phyloP scores from a whole-genome alignment of 257 asterid genomes.

The Fraxinus quadrangulata region DNA sequence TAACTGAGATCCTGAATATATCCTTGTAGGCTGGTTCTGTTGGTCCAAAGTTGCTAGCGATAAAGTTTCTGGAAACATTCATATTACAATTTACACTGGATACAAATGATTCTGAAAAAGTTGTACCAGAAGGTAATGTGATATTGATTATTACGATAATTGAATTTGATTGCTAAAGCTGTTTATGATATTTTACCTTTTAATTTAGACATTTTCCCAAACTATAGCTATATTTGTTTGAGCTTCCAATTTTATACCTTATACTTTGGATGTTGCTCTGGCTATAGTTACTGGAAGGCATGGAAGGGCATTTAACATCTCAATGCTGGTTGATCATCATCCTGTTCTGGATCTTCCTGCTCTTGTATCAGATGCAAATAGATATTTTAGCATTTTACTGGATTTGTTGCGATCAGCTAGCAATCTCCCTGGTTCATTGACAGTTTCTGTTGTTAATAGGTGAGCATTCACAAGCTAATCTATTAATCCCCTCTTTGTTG shows the following conservation, averaged over 20 bases:
- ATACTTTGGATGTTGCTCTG: constrained; percentile 28
- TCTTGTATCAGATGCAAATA: constrained; percentile 72
- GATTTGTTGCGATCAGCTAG: constrained; percentile 71
- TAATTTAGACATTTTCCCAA: background rate
- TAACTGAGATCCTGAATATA: constrained; percentile 29
- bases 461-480: constrained; percentile 39
- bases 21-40: constrained; percentile 67
- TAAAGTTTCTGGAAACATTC: constrained; percentile 77
- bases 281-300: constrained; percentile 50
- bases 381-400: constrained; percentile 64
- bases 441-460: constrained; percentile 83
- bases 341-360: constrained; percentile 69
- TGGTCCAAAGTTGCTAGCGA: constrained; percentile 73
- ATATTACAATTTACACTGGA: constrained; percentile 69
- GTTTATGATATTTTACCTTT: constrained; percentile 20
- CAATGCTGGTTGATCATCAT: constrained; percentile 76
- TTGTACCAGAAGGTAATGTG: constrained; percentile 62
- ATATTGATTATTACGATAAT: constrained; percentile 14
- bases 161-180: constrained; percentile 20
- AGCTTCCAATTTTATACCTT: constrained; percentile 19
- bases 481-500: constrained; percentile 10
- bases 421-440: constrained; percentile 73
- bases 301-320: constrained; percentile 65
- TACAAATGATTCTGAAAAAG: constrained; percentile 55
- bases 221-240: constrained; percentile 1